Percentiles rank a stretch among this genome's conserved stretches.
Conservation (phyloP, 2,329 filamentous ascomycete genomes). For the Phyllosticta ampelicida region DNA sequence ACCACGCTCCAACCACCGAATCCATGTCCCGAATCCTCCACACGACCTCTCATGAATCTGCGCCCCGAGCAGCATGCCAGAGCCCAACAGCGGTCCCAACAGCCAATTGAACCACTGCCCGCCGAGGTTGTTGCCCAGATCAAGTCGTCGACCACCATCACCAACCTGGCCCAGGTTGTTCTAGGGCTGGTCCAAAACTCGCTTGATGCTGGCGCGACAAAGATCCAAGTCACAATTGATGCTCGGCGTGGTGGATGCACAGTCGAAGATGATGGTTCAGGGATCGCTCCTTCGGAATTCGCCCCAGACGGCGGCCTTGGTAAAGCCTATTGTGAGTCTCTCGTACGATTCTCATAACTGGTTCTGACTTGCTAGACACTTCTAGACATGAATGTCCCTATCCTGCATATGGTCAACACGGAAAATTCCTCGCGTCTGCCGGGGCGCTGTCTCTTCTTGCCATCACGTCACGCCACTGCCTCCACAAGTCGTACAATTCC, state of each 20-base stretch:
- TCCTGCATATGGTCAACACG: conserved; percentile 53
- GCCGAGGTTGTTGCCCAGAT: conserved; percentile 64
- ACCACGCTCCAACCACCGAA: neutral
- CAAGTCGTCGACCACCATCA: conserved; percentile 73
- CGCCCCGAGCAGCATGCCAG: conserved; percentile 1
- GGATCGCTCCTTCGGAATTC: conserved; percentile 68
- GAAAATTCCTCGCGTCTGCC: conserved; percentile 68
- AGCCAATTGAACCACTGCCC: conserved; percentile 55
- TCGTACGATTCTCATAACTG: conserved; percentile 4
- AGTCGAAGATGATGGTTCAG: conserved; percentile 74
- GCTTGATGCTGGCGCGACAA: conserved; percentile 65
- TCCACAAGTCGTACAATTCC: conserved; percentile 51
- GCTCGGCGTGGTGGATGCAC: conserved; percentile 64
- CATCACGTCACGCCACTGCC: conserved; percentile 59
- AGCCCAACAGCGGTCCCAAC: conserved; percentile 2
- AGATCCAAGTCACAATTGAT: conserved; percentile 61
- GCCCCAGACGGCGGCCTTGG: conserved; percentile 57
- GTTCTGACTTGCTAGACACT: conserved; percentile 48
- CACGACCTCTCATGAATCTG: conserved; percentile 3
- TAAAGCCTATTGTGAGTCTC: conserved; percentile 56
- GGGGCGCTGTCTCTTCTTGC: conserved; percentile 65
- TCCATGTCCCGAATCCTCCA: neutral
- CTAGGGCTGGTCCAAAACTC: conserved; percentile 71
- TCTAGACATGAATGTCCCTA: conserved; percentile 50
- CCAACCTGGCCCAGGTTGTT: conserved; percentile 59